Percentiles rank a stretch among this genome's conserved stretches.
Evolutionary conservation across 106 monocot species (phyloP).

Genomic region (Acanthochlamys bracteata): DNA sequence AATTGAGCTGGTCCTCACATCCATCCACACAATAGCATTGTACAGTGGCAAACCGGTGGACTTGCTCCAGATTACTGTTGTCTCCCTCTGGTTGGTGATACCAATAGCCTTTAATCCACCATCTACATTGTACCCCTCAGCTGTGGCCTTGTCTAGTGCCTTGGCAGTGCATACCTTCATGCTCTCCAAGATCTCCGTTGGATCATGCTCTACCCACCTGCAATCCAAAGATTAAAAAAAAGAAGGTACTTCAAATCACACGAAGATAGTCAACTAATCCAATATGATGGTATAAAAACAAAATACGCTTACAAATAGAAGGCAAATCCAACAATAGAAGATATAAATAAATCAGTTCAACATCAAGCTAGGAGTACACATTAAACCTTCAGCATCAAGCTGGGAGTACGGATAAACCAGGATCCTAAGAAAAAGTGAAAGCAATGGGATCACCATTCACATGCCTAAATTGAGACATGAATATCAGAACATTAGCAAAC

Average conservation of each 20-base stretch:
- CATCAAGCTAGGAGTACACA: too few species aligned
- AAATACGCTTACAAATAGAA: too few species aligned
- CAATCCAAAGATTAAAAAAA: not conserved
- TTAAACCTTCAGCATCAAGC: too few species aligned
- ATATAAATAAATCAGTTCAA: too few species aligned
- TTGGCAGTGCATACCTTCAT: constrained; percentile 65
- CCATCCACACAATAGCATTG: constrained; percentile 95
- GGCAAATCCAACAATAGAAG: too few species aligned
- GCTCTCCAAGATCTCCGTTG: constrained; percentile 77
- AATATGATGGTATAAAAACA: too few species aligned
- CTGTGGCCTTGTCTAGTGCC: constrained; percentile 74
- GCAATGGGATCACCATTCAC: too few species aligned
- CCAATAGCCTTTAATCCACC: constrained; percentile 60
- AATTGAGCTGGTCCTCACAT: constrained; percentile 59
- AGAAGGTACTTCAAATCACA: not conserved
- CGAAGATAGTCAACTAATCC: too few species aligned
- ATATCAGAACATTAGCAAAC: too few species aligned
- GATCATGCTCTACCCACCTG: constrained; percentile 94
- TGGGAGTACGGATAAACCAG: too few species aligned
- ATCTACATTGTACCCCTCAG: constrained; percentile 58
- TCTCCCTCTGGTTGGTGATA: constrained; percentile 86
- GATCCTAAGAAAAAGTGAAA: too few species aligned
- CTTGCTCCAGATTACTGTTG: constrained; percentile 73
- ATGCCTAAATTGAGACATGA: too few species aligned
- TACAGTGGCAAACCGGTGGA: constrained; percentile 70